Evolutionary conservation across 768 basidiomycete genomes (phyloP).

Genomic region (Leccinum aurantiacum): DNA sequence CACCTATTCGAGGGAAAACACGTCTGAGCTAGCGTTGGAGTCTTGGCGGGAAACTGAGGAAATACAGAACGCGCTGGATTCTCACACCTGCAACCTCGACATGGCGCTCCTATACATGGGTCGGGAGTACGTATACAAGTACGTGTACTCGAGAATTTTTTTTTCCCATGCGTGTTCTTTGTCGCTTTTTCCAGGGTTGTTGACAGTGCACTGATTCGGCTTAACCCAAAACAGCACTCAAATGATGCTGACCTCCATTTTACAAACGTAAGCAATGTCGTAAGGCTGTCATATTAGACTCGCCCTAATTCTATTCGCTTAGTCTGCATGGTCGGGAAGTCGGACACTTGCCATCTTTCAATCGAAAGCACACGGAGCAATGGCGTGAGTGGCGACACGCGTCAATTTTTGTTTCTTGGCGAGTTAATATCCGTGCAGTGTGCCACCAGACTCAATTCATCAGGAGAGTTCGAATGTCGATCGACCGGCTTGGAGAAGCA

Average conservation of each 20-base stretch:
- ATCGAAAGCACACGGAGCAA: conserved; percentile 69
- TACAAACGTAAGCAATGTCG: conserved; percentile 56
- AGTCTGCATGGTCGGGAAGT: conserved; percentile 54
- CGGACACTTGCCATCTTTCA: conserved; percentile 54
- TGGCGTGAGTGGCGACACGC: conserved; percentile 59
- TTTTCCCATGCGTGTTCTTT: conserved; percentile 15
- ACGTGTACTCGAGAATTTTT: conserved; percentile 28
- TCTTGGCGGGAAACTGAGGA: conserved; percentile 66
- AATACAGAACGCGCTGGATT: conserved; percentile 65
- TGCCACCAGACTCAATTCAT: conserved; percentile 67
- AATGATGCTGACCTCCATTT: conserved; percentile 59
- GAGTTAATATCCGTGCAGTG: conserved; percentile 40
- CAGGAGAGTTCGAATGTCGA: conserved; percentile 54
- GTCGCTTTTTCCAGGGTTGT: conserved; percentile 3
- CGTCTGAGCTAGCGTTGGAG: conserved; percentile 57
- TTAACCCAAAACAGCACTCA: conserved; percentile 47
- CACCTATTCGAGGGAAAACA: conserved; percentile 46
- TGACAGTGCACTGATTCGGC: conserved; percentile 18
- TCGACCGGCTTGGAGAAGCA: conserved; percentile 50
- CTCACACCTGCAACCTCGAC: conserved; percentile 71
- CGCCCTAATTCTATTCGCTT: conserved; percentile 23
- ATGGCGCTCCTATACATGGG: conserved; percentile 63
- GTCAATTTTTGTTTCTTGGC: not conserved
- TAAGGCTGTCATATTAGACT: not conserved
- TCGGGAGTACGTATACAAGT: conserved; percentile 77